Evolutionary conservation across 257 asterid genomes (phyloP).

Genomic region (Coffea canephora): DNA sequence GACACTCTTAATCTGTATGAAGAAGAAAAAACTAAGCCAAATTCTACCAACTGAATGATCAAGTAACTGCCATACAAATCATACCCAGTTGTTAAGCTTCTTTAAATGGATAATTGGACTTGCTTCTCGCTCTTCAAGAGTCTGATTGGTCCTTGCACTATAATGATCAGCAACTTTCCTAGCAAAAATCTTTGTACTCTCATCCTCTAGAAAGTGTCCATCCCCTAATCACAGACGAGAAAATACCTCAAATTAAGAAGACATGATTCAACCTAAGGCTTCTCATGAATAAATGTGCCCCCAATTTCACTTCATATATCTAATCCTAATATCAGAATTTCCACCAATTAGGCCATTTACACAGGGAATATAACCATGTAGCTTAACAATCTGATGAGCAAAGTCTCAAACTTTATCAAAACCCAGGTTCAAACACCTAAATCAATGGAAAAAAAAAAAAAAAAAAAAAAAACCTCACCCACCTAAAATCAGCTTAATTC

Average conservation of each 20-base stretch:
- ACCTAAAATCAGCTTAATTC: constrained; percentile 1
- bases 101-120: constrained; percentile 95
- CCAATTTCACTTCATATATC: constrained; percentile 3
- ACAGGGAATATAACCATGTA: not conserved
- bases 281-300: constrained; percentile 1
- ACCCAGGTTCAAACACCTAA: not conserved
- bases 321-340: not conserved
- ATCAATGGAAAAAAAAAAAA: constrained; percentile 1
- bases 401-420: constrained; percentile 18
- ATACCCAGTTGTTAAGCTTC: constrained; percentile 98
- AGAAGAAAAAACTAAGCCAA: constrained; percentile 7
- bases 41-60: not conserved
- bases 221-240: constrained; percentile 43
- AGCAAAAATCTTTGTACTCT: constrained; percentile 68
- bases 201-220: constrained; percentile 63
- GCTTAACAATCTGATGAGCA: constrained; percentile 12
- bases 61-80: constrained; percentile 2
- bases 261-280: constrained; percentile 5
- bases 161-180: constrained; percentile 97
- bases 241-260: not conserved
- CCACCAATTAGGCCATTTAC: not conserved
- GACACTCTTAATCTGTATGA: constrained; percentile 87
- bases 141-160: constrained; percentile 93
- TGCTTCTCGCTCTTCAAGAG: constrained; percentile 94
- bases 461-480: not conserved